Base-by-base conservation (phyloP, 2,329 filamentous ascomycete species). In the Curvularia hawaiiensis region DNA sequence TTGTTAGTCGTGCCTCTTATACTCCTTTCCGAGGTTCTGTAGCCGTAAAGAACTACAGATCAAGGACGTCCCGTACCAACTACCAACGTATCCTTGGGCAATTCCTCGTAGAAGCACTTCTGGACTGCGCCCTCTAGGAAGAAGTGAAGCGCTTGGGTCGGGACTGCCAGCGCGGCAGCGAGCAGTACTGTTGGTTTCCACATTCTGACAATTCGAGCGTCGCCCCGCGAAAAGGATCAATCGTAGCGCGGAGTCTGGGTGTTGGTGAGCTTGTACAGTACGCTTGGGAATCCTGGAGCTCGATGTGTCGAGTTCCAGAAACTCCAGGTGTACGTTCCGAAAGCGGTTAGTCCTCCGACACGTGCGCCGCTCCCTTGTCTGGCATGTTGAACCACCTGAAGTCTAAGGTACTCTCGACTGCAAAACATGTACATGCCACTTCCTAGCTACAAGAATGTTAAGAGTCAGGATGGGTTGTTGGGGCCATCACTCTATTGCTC, bases 21-120 rank as follows among this genome's bases (percentile, higher is more conserved):
- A 30, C n/a, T 26, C 18, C 9, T n/a, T 33, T n/a, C 12, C 8
- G 7, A 20, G n/a, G 24, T 26, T 3, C 33, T 31, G 6, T 4
- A 20, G 31, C 22, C 28, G 24, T 9, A 24, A 41, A 22, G 14
- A 6, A 40, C 35, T 10, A 40, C 4, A 28, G 26, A 30, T 14
- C 1, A 14, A 33, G 10, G 38, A 9, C 16, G 7, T 41, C 11
- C 49, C 85, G 61, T 82, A 89, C 87, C 95, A 58, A 97, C 93
- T 54, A 99, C 94, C 57, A 99, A 82, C 14, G 95, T 98, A 78
- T 97, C 94, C 83, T 98, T 97, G 65, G 95, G 93, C 58, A 99
- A 85, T 79, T 98, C 94, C 82, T 99, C 95, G 80, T 90, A 96
- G 87, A 99, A 99, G 81, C 95, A 99, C 81, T 96, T 97, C 67